These are phyloP conservation scores for Syzygium oleosum DNA, from an alignment of 345 rosid species.

Conservation along the genomic window DNA sequence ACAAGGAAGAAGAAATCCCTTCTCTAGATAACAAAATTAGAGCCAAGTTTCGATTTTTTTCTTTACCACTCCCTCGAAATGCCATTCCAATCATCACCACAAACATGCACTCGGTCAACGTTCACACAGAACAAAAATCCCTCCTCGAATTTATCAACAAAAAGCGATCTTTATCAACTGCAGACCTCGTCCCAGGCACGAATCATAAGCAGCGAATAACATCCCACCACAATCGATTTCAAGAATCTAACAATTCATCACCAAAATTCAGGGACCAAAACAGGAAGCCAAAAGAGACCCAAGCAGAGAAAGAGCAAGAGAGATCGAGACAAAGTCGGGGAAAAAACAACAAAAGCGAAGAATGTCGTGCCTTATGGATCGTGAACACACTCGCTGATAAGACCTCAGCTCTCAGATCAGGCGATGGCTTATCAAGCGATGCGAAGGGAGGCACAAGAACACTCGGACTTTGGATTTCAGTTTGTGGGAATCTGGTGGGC, in stretches of 20 bases:
- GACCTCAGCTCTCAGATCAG: background rate
- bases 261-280: background rate
- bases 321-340: background rate
- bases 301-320: background rate
- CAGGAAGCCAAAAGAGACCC: background rate
- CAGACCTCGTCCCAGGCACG: background rate
- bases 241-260: background rate
- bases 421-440: background rate
- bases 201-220: background rate
- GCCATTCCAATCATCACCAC: background rate
- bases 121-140: background rate
- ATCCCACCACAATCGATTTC: background rate
- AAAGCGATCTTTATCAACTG: background rate
- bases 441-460: background rate
- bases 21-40: background rate
- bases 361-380: background rate
- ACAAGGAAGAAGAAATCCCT: background rate
- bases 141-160: background rate
- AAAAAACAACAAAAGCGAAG: background rate
- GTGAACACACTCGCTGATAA: background rate
- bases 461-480: background rate
- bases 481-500: background rate
- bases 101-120: background rate
- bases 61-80: background rate
- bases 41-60: background rate